Percentiles rank a stretch among this genome's conserved stretches.
Conservation (phyloP, 1,284 basidiomycete genomes). For the Leccinum subrobustum region DNA sequence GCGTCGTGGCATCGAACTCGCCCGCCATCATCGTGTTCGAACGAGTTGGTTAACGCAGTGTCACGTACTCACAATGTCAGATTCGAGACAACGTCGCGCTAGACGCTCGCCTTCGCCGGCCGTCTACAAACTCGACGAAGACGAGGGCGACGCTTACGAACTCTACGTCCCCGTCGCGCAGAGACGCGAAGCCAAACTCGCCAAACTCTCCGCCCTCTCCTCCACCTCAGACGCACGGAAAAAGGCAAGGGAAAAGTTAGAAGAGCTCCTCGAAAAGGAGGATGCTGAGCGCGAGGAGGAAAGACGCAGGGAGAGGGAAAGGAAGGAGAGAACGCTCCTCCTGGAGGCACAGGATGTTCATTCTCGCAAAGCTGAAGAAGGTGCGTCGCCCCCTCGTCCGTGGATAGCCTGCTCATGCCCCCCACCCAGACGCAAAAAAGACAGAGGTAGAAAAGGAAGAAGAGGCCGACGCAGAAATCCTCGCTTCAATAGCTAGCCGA, state of each 20-base stretch:
- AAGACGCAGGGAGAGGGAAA: slow-evolving; percentile 63
- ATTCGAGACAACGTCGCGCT: slow-evolving; percentile 44
- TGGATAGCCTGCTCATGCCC: neutral
- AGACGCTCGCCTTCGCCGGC: slow-evolving; percentile 61
- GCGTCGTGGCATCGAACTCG: slow-evolving; percentile 62
- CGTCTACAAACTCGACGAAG: slow-evolving; percentile 53
- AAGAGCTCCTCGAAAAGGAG: slow-evolving; percentile 65
- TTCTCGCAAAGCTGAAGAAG: slow-evolving; percentile 74
- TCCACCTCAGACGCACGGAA: slow-evolving; percentile 52
- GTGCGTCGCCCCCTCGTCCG: slow-evolving; percentile 41
- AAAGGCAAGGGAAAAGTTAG: slow-evolving; percentile 50
- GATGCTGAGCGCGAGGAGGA: slow-evolving; percentile 80
- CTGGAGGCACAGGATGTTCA: slow-evolving; percentile 94
- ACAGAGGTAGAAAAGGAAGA: slow-evolving; percentile 79
- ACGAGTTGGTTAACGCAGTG: neutral
- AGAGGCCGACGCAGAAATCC: slow-evolving; percentile 87
- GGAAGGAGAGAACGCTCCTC: slow-evolving; percentile 82
- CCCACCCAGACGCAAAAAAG: slow-evolving; percentile 79
- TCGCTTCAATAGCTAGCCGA: slow-evolving; percentile 88
- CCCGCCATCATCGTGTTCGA: slow-evolving; percentile 43
- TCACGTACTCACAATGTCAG: slow-evolving; percentile 25
- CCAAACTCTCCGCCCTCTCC: slow-evolving; percentile 65
- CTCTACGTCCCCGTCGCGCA: slow-evolving; percentile 90
- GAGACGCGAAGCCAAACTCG: slow-evolving; percentile 78
- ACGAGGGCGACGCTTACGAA: slow-evolving; percentile 64